Conservation (phyloP, 2,329 filamentous ascomycete species). For the Pseudocercospora crystallina region DNA sequence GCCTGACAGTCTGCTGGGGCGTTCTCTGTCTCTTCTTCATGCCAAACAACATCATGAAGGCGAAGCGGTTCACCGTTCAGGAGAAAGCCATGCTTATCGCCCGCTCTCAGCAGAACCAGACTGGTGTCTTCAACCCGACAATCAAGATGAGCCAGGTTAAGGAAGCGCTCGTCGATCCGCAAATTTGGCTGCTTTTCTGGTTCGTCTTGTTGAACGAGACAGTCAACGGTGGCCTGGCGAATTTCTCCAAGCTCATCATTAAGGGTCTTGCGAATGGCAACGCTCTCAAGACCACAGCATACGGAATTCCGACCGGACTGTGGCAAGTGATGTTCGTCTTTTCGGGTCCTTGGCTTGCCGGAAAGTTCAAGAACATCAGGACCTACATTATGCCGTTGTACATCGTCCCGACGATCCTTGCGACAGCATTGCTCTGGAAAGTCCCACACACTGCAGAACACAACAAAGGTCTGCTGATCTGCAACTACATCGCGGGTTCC, state of each 20-base stretch:
- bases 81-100: constrained; percentile 49
- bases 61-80: constrained; percentile 65
- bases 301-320: constrained; percentile 56
- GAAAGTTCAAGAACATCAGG: constrained; percentile 51
- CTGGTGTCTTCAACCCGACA: constrained; percentile 46
- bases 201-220: constrained; percentile 53
- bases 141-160: constrained; percentile 56
- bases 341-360: constrained; percentile 53
- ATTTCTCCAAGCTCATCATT: constrained; percentile 58
- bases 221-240: constrained; percentile 55
- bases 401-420: constrained; percentile 53
- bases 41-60: constrained; percentile 69
- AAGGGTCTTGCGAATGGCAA: constrained; percentile 48
- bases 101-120: constrained; percentile 46
- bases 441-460: constrained; percentile 41
- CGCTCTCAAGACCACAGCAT: constrained; percentile 49
- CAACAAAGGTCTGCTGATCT: constrained; percentile 49
- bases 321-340: constrained; percentile 58
- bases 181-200: constrained; percentile 44
- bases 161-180: constrained; percentile 63
- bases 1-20: constrained; percentile 63
- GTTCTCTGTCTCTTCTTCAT: constrained; percentile 61
- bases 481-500: constrained; percentile 52
- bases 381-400: constrained; percentile 56
- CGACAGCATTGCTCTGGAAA: constrained; percentile 53